Evolutionary conservation across 345 rosid species (phyloP).

Genomic region (Pelargonium nanum): DNA sequence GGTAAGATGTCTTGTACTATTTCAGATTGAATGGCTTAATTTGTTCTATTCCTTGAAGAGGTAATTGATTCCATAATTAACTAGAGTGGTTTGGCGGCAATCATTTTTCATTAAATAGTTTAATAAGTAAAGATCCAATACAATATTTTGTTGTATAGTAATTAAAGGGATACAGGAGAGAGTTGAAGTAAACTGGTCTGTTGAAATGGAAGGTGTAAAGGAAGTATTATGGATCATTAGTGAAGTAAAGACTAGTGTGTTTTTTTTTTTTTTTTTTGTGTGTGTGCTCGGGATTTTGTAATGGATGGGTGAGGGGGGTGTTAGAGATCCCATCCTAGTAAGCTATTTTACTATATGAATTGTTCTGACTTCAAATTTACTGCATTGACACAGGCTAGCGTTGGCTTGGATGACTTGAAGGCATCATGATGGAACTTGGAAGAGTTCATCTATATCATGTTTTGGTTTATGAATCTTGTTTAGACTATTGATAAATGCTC

Average conservation of each 20-base stretch:
- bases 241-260: too few species aligned
- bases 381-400: slow-evolving; percentile 48
- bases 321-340: neutral
- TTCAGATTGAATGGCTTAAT: neutral
- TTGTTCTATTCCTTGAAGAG: neutral
- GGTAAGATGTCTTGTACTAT: slow-evolving; percentile 34
- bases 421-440: slow-evolving; percentile 49
- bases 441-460: too few species aligned
- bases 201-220: too few species aligned
- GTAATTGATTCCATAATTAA: neutral
- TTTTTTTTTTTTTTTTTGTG: too few species aligned
- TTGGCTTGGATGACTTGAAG: slow-evolving; percentile 83
- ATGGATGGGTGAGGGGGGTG: too few species aligned
- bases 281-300: too few species aligned
- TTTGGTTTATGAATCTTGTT: too few species aligned
- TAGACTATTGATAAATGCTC: too few species aligned
- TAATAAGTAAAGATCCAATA: neutral
- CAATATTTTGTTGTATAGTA: neutral
- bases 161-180: too few species aligned
- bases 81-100: neutral
- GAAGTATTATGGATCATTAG: too few species aligned
- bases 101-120: too few species aligned
- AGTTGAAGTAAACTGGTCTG: too few species aligned
- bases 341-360: neutral
- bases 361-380: neutral